Evolutionary conservation across 306 rosid genomes (phyloP).

Genomic region (Cercis canadensis): DNA sequence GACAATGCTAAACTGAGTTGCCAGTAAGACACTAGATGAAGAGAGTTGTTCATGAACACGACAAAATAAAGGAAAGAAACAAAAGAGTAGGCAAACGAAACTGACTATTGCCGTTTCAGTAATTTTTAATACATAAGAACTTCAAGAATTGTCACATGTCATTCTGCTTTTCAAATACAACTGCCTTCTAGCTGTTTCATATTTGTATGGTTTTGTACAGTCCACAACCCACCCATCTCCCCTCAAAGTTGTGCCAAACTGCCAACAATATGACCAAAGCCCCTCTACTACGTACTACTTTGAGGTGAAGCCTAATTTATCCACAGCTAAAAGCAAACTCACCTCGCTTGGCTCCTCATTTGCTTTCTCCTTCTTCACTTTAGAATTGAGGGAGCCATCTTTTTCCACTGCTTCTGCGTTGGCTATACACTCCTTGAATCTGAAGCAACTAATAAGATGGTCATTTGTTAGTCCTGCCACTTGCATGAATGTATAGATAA

Average conservation of each 20-base stretch:
- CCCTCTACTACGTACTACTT: conserved; percentile 18
- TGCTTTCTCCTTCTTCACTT: conserved; percentile 44
- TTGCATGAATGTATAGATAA: conserved; percentile 72
- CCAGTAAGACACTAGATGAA: too few relatives aligned
- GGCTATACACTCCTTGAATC: conserved; percentile 64
- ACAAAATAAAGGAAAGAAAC: too few relatives aligned
- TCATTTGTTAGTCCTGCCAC: conserved; percentile 81
- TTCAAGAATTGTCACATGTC: too few relatives aligned
- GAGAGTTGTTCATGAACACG: too few relatives aligned
- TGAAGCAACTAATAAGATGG: conserved; percentile 76
- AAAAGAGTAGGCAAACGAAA: too few relatives aligned
- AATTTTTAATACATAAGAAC: too few relatives aligned
- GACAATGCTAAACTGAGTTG: too few relatives aligned
- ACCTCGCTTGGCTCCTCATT: conserved; percentile 41
- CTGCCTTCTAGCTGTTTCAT: conserved; percentile 2
- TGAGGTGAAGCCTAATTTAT: conserved; percentile 46
- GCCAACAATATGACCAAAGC: conserved; percentile 31
- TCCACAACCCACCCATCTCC: conserved; percentile 41
- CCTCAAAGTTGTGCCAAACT: conserved; percentile 9
- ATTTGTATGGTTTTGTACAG: conserved; percentile 54
- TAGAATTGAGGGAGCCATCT: conserved; percentile 45
- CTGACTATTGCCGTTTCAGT: too few relatives aligned
- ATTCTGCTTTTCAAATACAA: conserved; percentile 25
- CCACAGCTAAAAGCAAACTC: conserved; percentile 47
- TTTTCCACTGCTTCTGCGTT: conserved; percentile 45